Evolutionary conservation across 2,329 filamentous ascomycete species (phyloP).

Genomic region (Westerdykella ornata): DNA sequence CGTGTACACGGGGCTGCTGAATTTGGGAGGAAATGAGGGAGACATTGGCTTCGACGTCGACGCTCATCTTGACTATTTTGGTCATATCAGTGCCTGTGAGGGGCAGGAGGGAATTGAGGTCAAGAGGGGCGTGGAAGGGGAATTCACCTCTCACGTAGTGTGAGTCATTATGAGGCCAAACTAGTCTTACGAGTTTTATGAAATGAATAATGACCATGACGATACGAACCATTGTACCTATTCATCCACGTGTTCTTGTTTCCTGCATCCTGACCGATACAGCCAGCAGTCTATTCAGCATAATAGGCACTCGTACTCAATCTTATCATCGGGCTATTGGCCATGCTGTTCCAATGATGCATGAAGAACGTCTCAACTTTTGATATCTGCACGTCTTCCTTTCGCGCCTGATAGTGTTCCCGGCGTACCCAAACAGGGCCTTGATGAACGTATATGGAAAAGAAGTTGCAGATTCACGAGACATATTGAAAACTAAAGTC

Average conservation of each 20-base stretch:
- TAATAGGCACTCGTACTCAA: slow-evolving; percentile 27
- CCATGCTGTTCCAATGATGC: slow-evolving; percentile 27
- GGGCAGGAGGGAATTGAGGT: slow-evolving; percentile 23
- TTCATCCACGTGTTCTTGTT: background rate
- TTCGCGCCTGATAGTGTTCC: slow-evolving; percentile 23
- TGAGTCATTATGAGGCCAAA: too few species aligned
- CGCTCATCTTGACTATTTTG: slow-evolving; percentile 36
- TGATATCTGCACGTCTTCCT: slow-evolving; percentile 28
- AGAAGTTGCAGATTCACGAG: too few species aligned
- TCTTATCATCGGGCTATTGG: slow-evolving; percentile 26
- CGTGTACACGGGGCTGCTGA: slow-evolving; percentile 15
- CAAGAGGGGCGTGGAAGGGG: slow-evolving; percentile 7
- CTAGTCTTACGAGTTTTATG: too few species aligned
- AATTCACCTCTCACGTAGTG: background rate
- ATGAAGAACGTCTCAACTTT: slow-evolving; percentile 30
- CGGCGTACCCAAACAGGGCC: slow-evolving; percentile 23
- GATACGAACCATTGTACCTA: background rate
- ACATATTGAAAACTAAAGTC: too few species aligned
- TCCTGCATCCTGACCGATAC: background rate
- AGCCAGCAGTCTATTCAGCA: slow-evolving; percentile 23
- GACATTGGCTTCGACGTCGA: slow-evolving; percentile 20
- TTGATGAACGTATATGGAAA: too few species aligned
- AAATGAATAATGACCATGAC: too few species aligned
- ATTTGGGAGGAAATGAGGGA: slow-evolving; percentile 27
- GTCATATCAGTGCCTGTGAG: slow-evolving; percentile 28